Base-by-base conservation (phyloP, 2,329 filamentous ascomycete genomes). In the Aureobasidium sp. region DNA sequence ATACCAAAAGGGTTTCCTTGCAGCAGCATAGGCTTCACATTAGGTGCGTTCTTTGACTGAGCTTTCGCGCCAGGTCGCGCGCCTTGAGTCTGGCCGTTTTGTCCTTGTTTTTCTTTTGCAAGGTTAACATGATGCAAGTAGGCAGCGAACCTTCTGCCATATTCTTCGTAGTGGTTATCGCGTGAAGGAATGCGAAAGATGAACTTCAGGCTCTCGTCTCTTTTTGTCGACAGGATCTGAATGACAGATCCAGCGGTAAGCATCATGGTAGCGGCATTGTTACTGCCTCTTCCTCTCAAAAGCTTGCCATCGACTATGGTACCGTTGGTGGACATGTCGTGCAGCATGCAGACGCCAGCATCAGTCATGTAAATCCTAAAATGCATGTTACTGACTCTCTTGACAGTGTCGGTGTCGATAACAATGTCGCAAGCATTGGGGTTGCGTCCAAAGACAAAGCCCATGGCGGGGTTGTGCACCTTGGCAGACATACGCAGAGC, bases 241-340 rank as follows among this genome's bases (percentile, higher is more conserved):
- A 96, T 88, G 65, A 88, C 84, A 1, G 87, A 86, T 27, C 90
- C 90, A 55, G 85, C 86, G 48, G 79, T 83, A 43, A 96, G 80
- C 75, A 89, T 91, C 65, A 88, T 80, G 26, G 78, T 82, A 67
- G 79, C 65, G 71, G 78, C 39, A 72, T 71, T 48, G 59, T 65
- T 43, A 73, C 76, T 62, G 72, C 76, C 63, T 67, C 82, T 85
- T 62, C 80, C 76, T 63, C 77, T 81, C 17, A 99, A 80, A 39
- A 90, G 78, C 20, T 80, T 78, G 27, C 84, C 81, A 74, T 97
- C 92, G 62, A 97, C 90, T 64, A 90, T 80, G 4, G 94, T 97
- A 32, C 94, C 94, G 70, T 97, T 99, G n/a, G 92, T 97, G 0
- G 94, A 97, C 71, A 87, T 84, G 71, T 99, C 94, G 73, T 96